These are phyloP conservation scores for Termitomyces sp. DNA, from an alignment of 768 basidiomycete species.

Conservation along the genomic window DNA sequence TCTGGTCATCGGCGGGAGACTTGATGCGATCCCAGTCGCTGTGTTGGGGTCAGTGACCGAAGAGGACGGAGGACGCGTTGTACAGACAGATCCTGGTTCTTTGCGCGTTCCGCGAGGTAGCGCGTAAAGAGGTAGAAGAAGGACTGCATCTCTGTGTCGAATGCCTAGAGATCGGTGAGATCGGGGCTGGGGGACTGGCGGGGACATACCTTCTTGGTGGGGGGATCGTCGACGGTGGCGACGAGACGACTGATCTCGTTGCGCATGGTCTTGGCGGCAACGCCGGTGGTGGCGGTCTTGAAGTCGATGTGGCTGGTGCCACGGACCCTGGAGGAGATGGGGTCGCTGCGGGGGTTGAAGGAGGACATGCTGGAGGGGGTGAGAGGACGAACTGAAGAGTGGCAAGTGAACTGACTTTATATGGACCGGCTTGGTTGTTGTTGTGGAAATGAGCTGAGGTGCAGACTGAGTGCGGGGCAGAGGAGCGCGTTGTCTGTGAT, in stretches of 20 bases:
- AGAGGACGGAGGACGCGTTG: conserved; percentile 3
- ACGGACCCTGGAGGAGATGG: conserved; percentile 67
- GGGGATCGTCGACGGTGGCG: conserved; percentile 71
- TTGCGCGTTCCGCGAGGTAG: conserved; percentile 85
- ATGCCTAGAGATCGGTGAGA: conserved; percentile 48
- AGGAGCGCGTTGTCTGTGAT: conserved; percentile 50
- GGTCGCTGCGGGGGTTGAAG: conserved; percentile 58
- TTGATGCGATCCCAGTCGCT: conserved; percentile 91
- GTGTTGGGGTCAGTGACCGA: conserved; percentile 6
- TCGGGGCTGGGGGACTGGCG: conserved; percentile 1
- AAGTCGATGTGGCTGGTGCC: conserved; percentile 87
- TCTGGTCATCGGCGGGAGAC: conserved; percentile 80
- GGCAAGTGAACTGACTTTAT: conserved; percentile 28
- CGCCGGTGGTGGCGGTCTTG: conserved; percentile 95
- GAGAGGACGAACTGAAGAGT: conserved; percentile 11
- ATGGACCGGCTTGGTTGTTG: conserved; percentile 31
- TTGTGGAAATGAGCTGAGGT: conserved; percentile 60
- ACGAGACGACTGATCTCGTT: conserved; percentile 97
- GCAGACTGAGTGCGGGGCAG: conserved; percentile 44
- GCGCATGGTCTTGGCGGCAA: conserved; percentile 94
- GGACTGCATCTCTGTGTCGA: conserved; percentile 93
- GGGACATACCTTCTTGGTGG: conserved; percentile 69
- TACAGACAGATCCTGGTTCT: conserved; percentile 79
- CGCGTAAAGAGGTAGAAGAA: conserved; percentile 97
- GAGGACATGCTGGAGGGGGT: conserved; percentile 42